phyloP scores from a whole-genome alignment of 345 rosid genomes.

The Salix exigua region DNA sequence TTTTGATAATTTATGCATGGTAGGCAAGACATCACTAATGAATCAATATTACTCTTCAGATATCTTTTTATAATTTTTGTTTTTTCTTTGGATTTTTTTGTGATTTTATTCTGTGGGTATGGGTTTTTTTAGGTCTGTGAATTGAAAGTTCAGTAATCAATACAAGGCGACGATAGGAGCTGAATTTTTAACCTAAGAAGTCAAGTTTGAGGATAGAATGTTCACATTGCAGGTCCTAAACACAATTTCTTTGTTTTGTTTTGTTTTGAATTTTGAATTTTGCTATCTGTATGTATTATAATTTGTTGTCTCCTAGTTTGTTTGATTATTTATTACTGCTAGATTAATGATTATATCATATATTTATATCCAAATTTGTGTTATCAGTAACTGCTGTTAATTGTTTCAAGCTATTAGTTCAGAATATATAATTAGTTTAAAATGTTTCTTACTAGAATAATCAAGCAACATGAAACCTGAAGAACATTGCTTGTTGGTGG shows the following conservation, averaged over 20 bases:
- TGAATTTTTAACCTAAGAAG: slow-evolving; percentile 91
- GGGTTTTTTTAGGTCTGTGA: slow-evolving; percentile 62
- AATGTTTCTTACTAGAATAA: neutral
- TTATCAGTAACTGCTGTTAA: neutral
- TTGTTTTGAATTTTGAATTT: neutral
- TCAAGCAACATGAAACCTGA: neutral
- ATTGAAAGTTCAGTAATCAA: slow-evolving; percentile 84
- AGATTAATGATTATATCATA: neutral
- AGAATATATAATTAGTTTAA: neutral
- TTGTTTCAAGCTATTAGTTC: neutral
- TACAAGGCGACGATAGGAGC: slow-evolving; percentile 94
- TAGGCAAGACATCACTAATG: slow-evolving; percentile 92
- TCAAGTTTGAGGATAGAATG: slow-evolving; percentile 77
- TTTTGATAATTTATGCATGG: slow-evolving; percentile 34
- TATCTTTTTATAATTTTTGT: neutral
- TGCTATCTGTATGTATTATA: neutral
- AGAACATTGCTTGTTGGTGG: neutral
- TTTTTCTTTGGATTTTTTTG: neutral
- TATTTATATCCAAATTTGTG: neutral
- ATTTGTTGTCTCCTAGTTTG: neutral
- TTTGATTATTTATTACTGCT: neutral
- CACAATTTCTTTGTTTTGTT: neutral
- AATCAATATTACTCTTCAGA: slow-evolving; percentile 63
- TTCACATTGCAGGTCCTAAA: slow-evolving; percentile 78
- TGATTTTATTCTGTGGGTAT: slow-evolving; percentile 6